Evolutionary conservation across 345 rosid species (phyloP), one percentile per base, ranked within the genome.

Genomic region (Camelina neglecta): DNA sequence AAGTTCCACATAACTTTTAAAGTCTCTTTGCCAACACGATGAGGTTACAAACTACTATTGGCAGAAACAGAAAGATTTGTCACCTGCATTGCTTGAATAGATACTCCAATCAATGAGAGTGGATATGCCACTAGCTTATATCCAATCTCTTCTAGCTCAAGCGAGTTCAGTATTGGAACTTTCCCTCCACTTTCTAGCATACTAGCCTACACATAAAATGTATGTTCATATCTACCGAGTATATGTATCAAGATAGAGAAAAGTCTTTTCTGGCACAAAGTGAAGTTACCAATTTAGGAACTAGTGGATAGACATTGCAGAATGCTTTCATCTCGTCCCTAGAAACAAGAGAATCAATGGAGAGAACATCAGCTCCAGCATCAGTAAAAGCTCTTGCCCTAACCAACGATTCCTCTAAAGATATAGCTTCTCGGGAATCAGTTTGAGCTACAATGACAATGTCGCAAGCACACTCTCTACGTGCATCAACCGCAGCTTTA

Each of bases 161-260:
- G 75, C 4, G 93, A 92, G 83, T 79, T 83, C 11, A 89, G 78
- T 23, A 92, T 89, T 6, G 96, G 95, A 26, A 85, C 70, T 79
- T 90, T 94, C 11, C 98, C 98, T 42, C 98, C 95, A 67, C 89
- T 96, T 88, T 93, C 98, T 71, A 88, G 92, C 93, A 89, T 86
- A 81, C 86, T 88, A 80, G 89, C 95, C 96, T 93, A 74, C 69
- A 65, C 13, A 26, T 26, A 41, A 41, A 33, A 42, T 24, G 11
- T 11, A 78, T 72, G 73, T 81, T 67, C 63, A 63, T n/a, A 23
- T 39, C 20, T 49, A 42, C 38, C 7, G 0, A 13, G 23, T 18
- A 57, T 51, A 54, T 35, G 29, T 26, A 58, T 39, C 47, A 21
- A 24, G 70, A 55, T 7, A 42, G 13, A 51, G 20, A 58, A 8